Conservation (phyloP, 305 asterid species). For the Fraxinus albicans region DNA sequence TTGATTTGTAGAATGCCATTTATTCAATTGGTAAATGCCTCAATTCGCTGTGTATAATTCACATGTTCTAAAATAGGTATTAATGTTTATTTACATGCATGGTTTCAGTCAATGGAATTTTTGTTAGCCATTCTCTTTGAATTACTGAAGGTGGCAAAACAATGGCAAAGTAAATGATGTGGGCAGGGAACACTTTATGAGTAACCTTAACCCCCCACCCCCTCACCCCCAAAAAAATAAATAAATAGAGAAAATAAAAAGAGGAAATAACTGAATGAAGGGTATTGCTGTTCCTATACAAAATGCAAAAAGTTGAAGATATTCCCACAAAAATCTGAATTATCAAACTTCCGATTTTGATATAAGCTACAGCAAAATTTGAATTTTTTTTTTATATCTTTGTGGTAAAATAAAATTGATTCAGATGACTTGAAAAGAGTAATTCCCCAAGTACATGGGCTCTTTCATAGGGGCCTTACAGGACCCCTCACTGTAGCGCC, state of each 20-base stretch:
- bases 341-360: not conserved
- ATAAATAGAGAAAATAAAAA: not conserved
- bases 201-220: not conserved
- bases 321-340: not conserved
- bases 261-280: not conserved
- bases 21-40: not conserved
- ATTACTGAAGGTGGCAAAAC: constrained; percentile 52
- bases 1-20: not conserved
- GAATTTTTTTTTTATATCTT: not conserved
- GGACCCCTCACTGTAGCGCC: too few relatives aligned
- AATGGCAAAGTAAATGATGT: not conserved
- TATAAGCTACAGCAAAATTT: not conserved
- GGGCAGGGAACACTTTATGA: not conserved
- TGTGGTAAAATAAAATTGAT: not conserved
- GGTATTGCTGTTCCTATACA: not conserved
- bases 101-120: constrained; percentile 39
- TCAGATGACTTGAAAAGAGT: not conserved
- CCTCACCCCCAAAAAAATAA: not conserved
- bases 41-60: not conserved
- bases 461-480: too few relatives aligned
- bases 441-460: too few relatives aligned
- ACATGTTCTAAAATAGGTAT: too few relatives aligned
- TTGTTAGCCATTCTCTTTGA: constrained; percentile 52
- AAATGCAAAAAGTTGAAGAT: not conserved
- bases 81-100: too few relatives aligned